Evolutionary conservation across 257 asterid species (phyloP).

Genomic region (Schizonepeta tenuifolia): DNA sequence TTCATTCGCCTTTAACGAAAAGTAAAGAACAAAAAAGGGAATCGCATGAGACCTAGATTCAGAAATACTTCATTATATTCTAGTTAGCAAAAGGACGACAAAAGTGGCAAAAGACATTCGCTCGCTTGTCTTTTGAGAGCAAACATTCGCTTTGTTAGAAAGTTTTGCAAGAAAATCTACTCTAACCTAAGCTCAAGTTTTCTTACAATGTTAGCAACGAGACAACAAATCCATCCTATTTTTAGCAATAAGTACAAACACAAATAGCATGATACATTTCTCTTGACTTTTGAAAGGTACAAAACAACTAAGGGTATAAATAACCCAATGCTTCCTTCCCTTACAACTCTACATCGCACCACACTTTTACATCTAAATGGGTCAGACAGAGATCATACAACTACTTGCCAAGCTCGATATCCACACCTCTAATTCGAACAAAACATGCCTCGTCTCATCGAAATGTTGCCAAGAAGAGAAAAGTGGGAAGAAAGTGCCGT

Average conservation of each 20-base stretch:
- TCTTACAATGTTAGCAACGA: neutral
- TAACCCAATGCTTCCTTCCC: neutral
- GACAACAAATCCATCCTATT: too few species aligned
- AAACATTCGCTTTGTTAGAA: too few species aligned
- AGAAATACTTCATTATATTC: too few species aligned
- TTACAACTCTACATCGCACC: constrained; percentile 7
- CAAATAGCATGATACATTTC: neutral
- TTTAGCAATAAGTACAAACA: neutral
- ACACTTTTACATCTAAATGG: neutral
- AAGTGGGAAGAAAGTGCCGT: neutral
- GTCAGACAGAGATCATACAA: neutral
- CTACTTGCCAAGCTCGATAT: neutral
- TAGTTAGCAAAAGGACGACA: too few species aligned
- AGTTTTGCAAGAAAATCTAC: neutral
- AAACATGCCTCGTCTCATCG: too few species aligned
- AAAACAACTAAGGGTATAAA: neutral
- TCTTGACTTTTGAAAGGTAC: neutral
- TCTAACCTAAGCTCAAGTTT: neutral
- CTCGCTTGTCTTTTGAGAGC: too few species aligned
- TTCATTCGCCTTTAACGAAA: too few species aligned
- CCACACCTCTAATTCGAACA: neutral
- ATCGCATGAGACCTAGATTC: too few species aligned
- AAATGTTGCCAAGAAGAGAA: neutral
- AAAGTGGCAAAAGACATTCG: too few species aligned
- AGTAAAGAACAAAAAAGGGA: too few species aligned